Evolutionary conservation across 805 yeast genomes (phyloP), one percentile per base, ranked within the genome.

Genomic region (Grigorovia jiainica): DNA sequence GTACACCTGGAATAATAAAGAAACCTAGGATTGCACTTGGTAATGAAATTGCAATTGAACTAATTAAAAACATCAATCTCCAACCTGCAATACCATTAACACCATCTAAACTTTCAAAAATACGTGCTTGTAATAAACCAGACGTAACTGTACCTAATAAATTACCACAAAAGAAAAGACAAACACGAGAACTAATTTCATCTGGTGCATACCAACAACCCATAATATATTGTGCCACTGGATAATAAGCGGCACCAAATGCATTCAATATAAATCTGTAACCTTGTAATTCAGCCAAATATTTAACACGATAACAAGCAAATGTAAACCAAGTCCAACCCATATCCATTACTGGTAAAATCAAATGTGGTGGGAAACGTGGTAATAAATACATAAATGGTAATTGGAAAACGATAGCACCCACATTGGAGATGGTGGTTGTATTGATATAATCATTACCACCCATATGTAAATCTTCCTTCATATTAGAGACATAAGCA

Each of bases 241-340:
- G 82, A 63, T 75, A 70, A 51, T 68, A 73, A n/a, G 80, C 76
- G 3, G 84, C 76, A 57, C 85, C 92, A 55, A 78, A 77, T 0
- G 75, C 73, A 32, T 83, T 89, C 44, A 82, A 68, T 33, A 82
- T 68, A 51, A 82, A 82, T 40, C 92, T 63, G 34, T 78, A 60
- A 1, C 74, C 86, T 56, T 76, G 73, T 31, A 84, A 61, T 38
- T 75, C 75, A 2, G 65, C 60, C 13, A 73, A 72, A 9, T 64
- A 67, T 18, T 69, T 66, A 36, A 70, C 77, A 48, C 67, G 68
- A 52, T 70, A 78, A 36, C 75, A 66, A 10, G 72, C 70, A 34
- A 80, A 65, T 2, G 87, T 81, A 43, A 81, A 70, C 41, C 80
- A 62, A 1, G 85, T 73, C 94, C 92, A 83, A 29, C 75, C 65